Conservation (phyloP, 129 eudicot genomes). For the Artemisia argyi region DNA sequence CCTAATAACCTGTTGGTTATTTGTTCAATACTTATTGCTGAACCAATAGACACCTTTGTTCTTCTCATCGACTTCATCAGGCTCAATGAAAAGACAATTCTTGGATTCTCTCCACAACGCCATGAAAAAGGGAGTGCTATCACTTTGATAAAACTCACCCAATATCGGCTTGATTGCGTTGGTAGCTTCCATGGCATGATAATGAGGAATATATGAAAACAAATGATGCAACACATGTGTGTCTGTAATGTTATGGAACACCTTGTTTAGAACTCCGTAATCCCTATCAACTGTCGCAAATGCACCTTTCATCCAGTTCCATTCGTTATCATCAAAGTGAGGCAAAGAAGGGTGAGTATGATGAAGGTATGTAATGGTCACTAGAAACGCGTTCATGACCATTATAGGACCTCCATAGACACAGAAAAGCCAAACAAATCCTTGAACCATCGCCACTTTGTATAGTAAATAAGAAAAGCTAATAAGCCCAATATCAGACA, state of each 20-base stretch:
- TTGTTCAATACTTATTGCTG: no score
- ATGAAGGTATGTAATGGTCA: constrained; percentile 50
- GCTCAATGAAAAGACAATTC: constrained; percentile 37
- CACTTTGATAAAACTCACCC: constrained; percentile 54
- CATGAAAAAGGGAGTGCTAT: constrained; percentile 39
- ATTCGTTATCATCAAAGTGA: constrained; percentile 48
- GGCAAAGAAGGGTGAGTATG: constrained; percentile 62
- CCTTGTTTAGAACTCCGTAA: constrained; percentile 55
- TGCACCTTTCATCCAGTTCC: constrained; percentile 69
- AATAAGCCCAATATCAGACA: constrained; percentile 47
- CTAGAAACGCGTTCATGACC: constrained; percentile 52
- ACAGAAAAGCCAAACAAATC: constrained; percentile 45
- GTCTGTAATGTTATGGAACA: constrained; percentile 56
- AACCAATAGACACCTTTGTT: no score
- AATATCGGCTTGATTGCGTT: constrained; percentile 50
- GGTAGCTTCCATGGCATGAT: constrained; percentile 63
- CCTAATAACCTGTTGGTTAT: no score
- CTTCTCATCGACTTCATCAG: no score
- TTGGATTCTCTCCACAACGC: constrained; percentile 62
- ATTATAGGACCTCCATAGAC: constrained; percentile 51
- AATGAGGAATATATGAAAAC: constrained; percentile 58
- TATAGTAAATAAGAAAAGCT: constrained; percentile 29
- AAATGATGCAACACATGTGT: constrained; percentile 58
- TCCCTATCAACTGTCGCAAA: constrained; percentile 52
- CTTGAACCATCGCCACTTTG: constrained; percentile 34